phyloP scores from a whole-genome alignment of 495 filamentous ascomycete species.

The Parathielavia hyrcaniae region DNA sequence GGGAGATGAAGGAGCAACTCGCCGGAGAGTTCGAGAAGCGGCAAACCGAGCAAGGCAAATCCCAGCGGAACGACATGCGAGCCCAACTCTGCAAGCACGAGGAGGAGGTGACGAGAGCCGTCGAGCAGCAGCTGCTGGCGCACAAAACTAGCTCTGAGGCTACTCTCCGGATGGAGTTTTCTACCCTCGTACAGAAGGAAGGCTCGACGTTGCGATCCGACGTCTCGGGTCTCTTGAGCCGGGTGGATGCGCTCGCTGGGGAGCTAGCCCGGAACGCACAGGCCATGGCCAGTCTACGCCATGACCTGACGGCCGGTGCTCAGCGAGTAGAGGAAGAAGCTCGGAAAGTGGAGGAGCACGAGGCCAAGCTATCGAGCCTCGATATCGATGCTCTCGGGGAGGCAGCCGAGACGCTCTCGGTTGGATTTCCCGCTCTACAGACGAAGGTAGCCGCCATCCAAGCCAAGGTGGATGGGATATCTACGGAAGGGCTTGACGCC shows the following conservation, averaged over 20 bases:
- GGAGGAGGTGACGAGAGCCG: not conserved
- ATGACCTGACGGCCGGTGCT: not conserved
- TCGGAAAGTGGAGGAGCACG: conserved; percentile 10
- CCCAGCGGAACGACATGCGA: conserved; percentile 3
- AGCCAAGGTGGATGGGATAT: not conserved
- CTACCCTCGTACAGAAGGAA: not conserved
- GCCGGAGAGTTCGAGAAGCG: conserved; percentile 7
- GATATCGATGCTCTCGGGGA: conserved; percentile 14
- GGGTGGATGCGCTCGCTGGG: conserved; percentile 4
- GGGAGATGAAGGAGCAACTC: conserved; percentile 3
- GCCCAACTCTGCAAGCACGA: conserved; percentile 5
- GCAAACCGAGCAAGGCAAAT: not conserved
- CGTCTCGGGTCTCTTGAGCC: not conserved
- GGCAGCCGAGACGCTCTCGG: conserved; percentile 8
- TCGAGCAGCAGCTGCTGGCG: not conserved
- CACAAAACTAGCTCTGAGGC: not conserved
- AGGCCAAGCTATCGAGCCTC: conserved; percentile 10
- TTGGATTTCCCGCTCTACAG: conserved; percentile 11
- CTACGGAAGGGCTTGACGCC: not conserved
- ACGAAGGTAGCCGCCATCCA: conserved; percentile 8
- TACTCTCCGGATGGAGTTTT: not conserved
- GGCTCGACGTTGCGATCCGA: not conserved
- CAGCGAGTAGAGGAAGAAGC: conserved; percentile 6
- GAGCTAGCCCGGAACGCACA: not conserved
- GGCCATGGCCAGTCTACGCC: not conserved